phyloP scores from a whole-genome alignment of 2,329 filamentous ascomycete species.

The Phialocephala sp. region DNA sequence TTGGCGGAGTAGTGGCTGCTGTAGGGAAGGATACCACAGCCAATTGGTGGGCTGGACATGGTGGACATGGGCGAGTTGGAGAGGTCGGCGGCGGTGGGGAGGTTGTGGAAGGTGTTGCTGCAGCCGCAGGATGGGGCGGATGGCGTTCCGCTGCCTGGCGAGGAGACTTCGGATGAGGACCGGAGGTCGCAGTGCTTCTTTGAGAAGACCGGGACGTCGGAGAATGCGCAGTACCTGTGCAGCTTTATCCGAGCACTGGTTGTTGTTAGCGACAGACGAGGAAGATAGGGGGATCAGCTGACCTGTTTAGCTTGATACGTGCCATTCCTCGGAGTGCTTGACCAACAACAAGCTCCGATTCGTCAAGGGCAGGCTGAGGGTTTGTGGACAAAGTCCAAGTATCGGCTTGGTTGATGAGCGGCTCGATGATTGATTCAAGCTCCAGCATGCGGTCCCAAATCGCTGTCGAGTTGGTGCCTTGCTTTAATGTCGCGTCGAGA shows the following conservation, averaged over 20 bases:
- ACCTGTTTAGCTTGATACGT: slow-evolving; percentile 57
- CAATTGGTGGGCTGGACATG: slow-evolving; percentile 7
- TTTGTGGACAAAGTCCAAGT: slow-evolving; percentile 33
- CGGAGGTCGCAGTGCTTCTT: slow-evolving; percentile 56
- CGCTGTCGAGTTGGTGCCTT: slow-evolving; percentile 46
- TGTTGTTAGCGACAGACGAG: neutral
- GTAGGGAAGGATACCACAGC: slow-evolving; percentile 48
- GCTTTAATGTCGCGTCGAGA: slow-evolving; percentile 50
- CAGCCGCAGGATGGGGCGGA: slow-evolving; percentile 25
- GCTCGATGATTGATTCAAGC: slow-evolving; percentile 36
- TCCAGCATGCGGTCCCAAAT: slow-evolving; percentile 45
- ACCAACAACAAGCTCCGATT: slow-evolving; percentile 48
- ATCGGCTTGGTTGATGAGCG: slow-evolving; percentile 34
- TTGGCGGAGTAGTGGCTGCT: slow-evolving; percentile 54
- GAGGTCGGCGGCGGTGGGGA: slow-evolving; percentile 17
- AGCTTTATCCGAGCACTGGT: slow-evolving; percentile 56
- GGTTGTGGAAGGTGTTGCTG: slow-evolving; percentile 29
- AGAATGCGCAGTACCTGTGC: slow-evolving; percentile 58
- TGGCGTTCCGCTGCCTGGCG: slow-evolving; percentile 10
- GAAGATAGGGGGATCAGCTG: slow-evolving; percentile 28
- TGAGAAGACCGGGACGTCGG: slow-evolving; percentile 55
- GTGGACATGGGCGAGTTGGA: slow-evolving; percentile 11
- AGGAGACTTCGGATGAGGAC: slow-evolving; percentile 22
- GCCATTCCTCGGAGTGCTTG: slow-evolving; percentile 53
- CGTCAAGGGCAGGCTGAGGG: slow-evolving; percentile 45